phyloP scores from a whole-genome alignment of 2,329 filamentous ascomycete genomes.

The Paecilomyces sp. region DNA sequence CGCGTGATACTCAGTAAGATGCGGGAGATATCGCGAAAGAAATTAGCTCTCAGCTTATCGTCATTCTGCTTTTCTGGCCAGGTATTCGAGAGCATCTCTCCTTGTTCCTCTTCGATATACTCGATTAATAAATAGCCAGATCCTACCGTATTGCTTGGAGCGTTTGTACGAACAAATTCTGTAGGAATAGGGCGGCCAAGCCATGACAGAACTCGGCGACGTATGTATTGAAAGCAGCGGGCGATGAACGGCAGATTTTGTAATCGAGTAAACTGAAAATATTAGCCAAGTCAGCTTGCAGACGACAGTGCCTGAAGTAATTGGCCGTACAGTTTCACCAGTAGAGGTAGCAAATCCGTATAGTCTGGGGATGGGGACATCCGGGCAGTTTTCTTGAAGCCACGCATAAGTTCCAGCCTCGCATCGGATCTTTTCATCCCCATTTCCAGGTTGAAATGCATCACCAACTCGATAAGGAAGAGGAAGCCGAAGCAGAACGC shows the following conservation, averaged over 20 bases:
- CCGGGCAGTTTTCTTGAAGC: constrained; percentile 32
- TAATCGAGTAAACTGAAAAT: neutral
- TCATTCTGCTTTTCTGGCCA: constrained; percentile 11
- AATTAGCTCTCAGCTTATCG: constrained; percentile 9
- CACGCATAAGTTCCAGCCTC: constrained; percentile 36
- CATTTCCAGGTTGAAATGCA: constrained; percentile 27
- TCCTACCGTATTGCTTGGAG: neutral
- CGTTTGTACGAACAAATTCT: neutral
- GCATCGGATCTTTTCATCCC: constrained; percentile 37
- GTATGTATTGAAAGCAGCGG: neutral
- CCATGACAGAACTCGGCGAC: neutral
- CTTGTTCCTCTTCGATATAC: constrained; percentile 10
- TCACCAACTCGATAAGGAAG: constrained; percentile 31
- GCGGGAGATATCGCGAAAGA: constrained; percentile 12
- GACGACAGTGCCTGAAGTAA: neutral
- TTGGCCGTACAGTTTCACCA: constrained; percentile 14
- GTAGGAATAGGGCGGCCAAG: neutral
- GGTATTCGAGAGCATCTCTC: constrained; percentile 16
- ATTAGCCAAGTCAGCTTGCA: neutral
- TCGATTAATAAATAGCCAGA: constrained; percentile 15
- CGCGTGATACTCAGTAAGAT: constrained; percentile 12
- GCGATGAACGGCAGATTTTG: neutral
- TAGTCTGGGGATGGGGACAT: constrained; percentile 28
- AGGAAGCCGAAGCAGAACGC: constrained; percentile 12
- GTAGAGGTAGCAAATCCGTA: constrained; percentile 27